Percentiles rank a stretch among this genome's conserved stretches.
Evolutionary conservation across 1,284 basidiomycete species (phyloP).

Genomic region (Ustilago shanxiensis): DNA sequence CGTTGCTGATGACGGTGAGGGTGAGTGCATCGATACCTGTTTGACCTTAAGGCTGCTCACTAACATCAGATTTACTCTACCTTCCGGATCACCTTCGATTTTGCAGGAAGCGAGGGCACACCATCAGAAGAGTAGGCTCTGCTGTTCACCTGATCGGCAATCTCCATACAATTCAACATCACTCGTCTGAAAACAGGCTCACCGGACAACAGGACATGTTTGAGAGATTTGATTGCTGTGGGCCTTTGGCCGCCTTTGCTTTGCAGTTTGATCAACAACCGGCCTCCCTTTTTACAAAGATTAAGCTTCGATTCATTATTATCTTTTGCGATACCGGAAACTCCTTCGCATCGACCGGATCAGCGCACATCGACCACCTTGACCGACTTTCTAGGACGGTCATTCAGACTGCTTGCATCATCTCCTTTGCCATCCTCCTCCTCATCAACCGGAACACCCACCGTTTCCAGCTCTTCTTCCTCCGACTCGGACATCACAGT

Average conservation of each 20-base stretch:
- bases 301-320: too few relatives aligned
- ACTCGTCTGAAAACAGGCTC: background rate
- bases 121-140: constrained; percentile 41
- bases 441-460: constrained; percentile 21
- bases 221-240: background rate
- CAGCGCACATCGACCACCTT: constrained; percentile 39
- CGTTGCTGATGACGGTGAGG: constrained; percentile 38
- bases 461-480: constrained; percentile 44
- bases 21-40: constrained; percentile 14
- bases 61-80: background rate
- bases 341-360: background rate
- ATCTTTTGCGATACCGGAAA: too few relatives aligned
- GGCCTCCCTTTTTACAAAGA: constrained; percentile 1
- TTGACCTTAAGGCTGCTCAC: background rate
- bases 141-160: background rate
- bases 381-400: constrained; percentile 38
- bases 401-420: constrained; percentile 14
- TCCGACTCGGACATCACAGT: constrained; percentile 52
- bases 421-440: background rate
- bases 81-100: background rate
- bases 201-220: background rate
- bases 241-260: background rate
- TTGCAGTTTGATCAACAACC: background rate
- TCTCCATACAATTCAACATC: background rate
- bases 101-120: constrained; percentile 50